These are phyloP conservation scores for Fusarium euwallaceae DNA, from an alignment of 2,329 filamentous ascomycete species.

Conservation along the genomic window DNA sequence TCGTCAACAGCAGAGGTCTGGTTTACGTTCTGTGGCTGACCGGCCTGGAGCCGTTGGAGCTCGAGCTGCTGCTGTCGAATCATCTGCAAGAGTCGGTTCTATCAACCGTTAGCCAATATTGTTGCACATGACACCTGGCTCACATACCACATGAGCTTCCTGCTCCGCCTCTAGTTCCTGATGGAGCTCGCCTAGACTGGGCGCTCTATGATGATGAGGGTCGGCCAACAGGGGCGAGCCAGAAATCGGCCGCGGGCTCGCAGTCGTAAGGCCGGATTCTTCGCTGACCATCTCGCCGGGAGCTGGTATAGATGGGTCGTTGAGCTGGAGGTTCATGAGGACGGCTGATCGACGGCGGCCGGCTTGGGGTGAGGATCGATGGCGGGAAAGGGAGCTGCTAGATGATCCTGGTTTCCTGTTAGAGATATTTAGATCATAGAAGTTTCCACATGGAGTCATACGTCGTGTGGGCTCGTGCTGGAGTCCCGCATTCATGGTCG, in stretches of 20 bases:
- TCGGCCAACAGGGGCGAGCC: slow-evolving; percentile 64
- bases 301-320: slow-evolving; percentile 75
- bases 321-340: slow-evolving; percentile 79
- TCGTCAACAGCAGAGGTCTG: slow-evolving; percentile 61
- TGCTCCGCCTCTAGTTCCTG: slow-evolving; percentile 85
- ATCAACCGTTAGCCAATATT: slow-evolving; percentile 23
- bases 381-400: slow-evolving; percentile 62
- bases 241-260: slow-evolving; percentile 62
- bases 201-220: slow-evolving; percentile 74
- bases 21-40: slow-evolving; percentile 51
- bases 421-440: slow-evolving; percentile 2
- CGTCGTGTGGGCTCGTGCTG: slow-evolving; percentile 73
- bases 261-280: slow-evolving; percentile 45
- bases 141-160: slow-evolving; percentile 78
- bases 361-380: slow-evolving; percentile 59
- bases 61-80: slow-evolving; percentile 82
- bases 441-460: slow-evolving; percentile 51
- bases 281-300: slow-evolving; percentile 77
- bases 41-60: slow-evolving; percentile 70
- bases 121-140: not conserved
- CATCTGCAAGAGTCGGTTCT: slow-evolving; percentile 83
- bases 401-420: slow-evolving; percentile 59
- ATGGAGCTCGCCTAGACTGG: slow-evolving; percentile 81
- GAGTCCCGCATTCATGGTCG: slow-evolving; percentile 82
- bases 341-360: slow-evolving; percentile 76